Base-by-base conservation (phyloP, 1,284 basidiomycete species). In the Cutaneotrichosporon spelunceum region DNA sequence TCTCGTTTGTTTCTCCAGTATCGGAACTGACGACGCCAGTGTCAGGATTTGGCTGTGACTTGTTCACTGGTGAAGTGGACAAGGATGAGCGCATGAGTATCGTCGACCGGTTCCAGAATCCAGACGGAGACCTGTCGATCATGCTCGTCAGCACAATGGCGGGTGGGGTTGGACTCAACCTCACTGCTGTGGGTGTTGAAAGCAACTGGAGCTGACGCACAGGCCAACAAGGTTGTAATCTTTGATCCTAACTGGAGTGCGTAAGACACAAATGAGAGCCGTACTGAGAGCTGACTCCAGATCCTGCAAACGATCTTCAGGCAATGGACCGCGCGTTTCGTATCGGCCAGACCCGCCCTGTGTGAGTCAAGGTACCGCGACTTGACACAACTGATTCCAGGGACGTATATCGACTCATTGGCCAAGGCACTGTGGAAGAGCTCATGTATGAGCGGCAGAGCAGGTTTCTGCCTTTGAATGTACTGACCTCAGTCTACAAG, bases 301-400 rank as follows among this genome's bases (percentile, higher is more conserved):
- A 79, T 55, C 78, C 78, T 1, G 78, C 78, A 1, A 74, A 76
- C 56, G 78, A 79, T 58, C 63, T 81, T 8, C 80, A 81, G 65
- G 78, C 78, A 0, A 78, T 78, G 77, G 82, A 83, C 62, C 77
- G 83, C 36, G 80, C 81, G 14, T 83, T 82, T 57, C 76, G 82
- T 3, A 81, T 83, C 53, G 83, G 83, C 6, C 83, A 84, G 68
- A 80, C 78, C 33, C 78, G 82, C 29, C 77, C 82, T 6, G 83
- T 84, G 60, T 78, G 59, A 64, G 74, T 62, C 6, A 26, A 19
- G 13, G 33, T 24, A 6, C 16, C 19, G 9, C 5, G 9, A 27
- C 27, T 9, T n/a, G 48, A 16, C 13, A 9, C 27, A 6, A n/a
- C 59, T 60, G 39, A 60, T 27, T 1, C 4, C 57, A 77, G 76